These are phyloP conservation scores for Ogataea hybrid DNA, from an alignment of 1,139 yeast species.

Conservation along the genomic window DNA sequence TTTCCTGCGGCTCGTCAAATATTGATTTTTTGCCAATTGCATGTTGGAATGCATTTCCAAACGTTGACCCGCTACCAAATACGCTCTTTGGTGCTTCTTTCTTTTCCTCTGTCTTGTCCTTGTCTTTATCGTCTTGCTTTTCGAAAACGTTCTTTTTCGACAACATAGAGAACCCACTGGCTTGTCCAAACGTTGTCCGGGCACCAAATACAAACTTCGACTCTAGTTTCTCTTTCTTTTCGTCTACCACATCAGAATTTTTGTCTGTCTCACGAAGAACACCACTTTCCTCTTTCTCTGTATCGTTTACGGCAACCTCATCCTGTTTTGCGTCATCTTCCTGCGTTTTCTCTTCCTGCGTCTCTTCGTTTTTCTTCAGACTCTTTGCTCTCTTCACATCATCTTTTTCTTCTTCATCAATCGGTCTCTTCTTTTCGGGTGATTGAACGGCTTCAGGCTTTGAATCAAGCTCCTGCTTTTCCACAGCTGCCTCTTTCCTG, in stretches of 20 bases:
- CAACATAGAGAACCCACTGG: slow-evolving; percentile 34
- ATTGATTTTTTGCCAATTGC: slow-evolving; percentile 53
- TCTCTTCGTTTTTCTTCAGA: slow-evolving; percentile 1
- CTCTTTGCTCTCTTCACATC: slow-evolving; percentile 1
- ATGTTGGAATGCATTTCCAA: slow-evolving; percentile 56
- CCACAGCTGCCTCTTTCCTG: slow-evolving; percentile 1
- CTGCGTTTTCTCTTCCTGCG: background rate
- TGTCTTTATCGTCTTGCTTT: slow-evolving; percentile 4
- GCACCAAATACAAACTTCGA: slow-evolving; percentile 43
- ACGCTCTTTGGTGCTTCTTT: slow-evolving; percentile 32
- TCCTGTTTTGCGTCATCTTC: background rate
- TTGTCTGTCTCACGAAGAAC: background rate
- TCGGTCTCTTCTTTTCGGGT: background rate
- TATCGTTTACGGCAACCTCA: no score
- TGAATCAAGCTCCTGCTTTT: background rate
- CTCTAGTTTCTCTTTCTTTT: slow-evolving; percentile 3
- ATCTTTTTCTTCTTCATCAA: slow-evolving; percentile 1
- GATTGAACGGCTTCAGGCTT: background rate
- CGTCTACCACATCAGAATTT: slow-evolving; percentile 2
- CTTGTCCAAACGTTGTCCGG: slow-evolving; percentile 49
- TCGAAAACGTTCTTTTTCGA: slow-evolving; percentile 38
- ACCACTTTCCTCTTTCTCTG: slow-evolving; percentile 2
- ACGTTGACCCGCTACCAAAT: slow-evolving; percentile 61
- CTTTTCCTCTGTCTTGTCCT: slow-evolving; percentile 7
- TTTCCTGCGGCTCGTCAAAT: slow-evolving; percentile 40